Base-by-base conservation (phyloP, 768 basidiomycete genomes). In the Flagelloscypha sp. region DNA sequence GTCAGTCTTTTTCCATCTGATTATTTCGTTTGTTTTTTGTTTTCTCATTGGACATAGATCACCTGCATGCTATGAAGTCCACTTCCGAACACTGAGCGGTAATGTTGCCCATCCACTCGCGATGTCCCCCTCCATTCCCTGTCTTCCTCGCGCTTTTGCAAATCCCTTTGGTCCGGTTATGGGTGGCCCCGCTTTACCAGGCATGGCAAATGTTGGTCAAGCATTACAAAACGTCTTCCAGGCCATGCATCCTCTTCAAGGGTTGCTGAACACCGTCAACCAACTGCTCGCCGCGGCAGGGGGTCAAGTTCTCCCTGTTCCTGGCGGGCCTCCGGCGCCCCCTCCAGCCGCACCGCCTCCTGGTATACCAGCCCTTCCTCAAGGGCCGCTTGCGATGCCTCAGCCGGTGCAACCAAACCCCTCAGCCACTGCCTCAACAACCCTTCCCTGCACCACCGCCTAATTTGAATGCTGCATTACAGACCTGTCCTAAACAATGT, bases 101-200 rank as follows among this genome's bases (percentile, higher is more conserved):
- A 75, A 75, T 45, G 59, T 62, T 29, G 61, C 69, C 3, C 73
- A 75, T 48, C 65, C 68, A 2, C 57, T 53, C 21, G 71, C 72
- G 6, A 52, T 62, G 2, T 23, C 55, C 3, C 43, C 65, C 2
- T 48, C 60, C 6, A 50, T 75, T 9, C 50, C 58, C 8, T 72
- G 66, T 37, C 43, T 68, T n/a, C n/a, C n/a, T n/a, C n/a, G n/a
- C n/a, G n/a, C n/a, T n/a, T n/a, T n/a, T n/a, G n/a, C n/a, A n/a
- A n/a, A n/a, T n/a, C n/a, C n/a, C n/a, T n/a, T n/a, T n/a, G n/a
- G n/a, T n/a, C n/a, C n/a, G n/a, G n/a, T n/a, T n/a, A n/a, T n/a
- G n/a, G n/a, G n/a, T n/a, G n/a, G n/a, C n/a, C n/a, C n/a, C n/a
- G n/a, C n/a, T n/a, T n/a, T n/a, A n/a, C n/a, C n/a, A n/a, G n/a